Percentiles rank a stretch among this genome's conserved stretches.
phyloP scores from a whole-genome alignment of 2,329 filamentous ascomycete species.

The Escovopsis weberi region DNA sequence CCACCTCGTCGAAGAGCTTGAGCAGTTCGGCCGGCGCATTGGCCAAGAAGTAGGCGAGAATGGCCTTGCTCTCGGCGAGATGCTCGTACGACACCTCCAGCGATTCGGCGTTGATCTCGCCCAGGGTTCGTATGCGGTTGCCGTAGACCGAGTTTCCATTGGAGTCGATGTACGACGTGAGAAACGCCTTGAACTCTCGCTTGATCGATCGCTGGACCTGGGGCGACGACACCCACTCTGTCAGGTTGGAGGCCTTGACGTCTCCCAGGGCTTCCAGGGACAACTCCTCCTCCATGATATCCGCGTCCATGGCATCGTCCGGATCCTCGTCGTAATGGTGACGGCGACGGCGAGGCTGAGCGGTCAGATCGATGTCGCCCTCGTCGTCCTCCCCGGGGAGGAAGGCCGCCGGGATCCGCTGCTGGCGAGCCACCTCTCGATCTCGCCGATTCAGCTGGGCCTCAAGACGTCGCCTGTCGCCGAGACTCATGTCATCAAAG shows the following conservation, averaged over 20 bases:
- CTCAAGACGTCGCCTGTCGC: constrained; percentile 54
- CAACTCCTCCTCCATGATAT: constrained; percentile 92
- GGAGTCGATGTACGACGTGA: constrained; percentile 90
- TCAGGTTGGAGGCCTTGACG: constrained; percentile 83
- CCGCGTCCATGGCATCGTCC: constrained; percentile 80
- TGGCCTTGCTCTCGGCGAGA: constrained; percentile 77
- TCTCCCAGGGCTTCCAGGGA: constrained; percentile 83
- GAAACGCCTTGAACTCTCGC: constrained; percentile 91
- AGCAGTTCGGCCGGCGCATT: constrained; percentile 93
- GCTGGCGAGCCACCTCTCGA: constrained; percentile 51
- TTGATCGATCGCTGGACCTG: constrained; percentile 87
- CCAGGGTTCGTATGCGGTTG: constrained; percentile 84
- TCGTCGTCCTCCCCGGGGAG: constrained; percentile 74
- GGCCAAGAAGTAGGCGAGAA: constrained; percentile 86
- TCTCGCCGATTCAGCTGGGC: constrained; percentile 60
- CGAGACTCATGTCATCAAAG: constrained; percentile 54
- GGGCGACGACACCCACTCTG: constrained; percentile 86
- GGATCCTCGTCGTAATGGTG: constrained; percentile 90
- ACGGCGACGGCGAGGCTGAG: constrained; percentile 70
- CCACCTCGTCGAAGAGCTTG: constrained; percentile 90
- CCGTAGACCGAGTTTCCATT: constrained; percentile 87
- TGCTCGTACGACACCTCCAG: constrained; percentile 95
- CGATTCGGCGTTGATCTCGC: constrained; percentile 91
- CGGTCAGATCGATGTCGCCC: constrained; percentile 68
- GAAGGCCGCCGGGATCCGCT: constrained; percentile 58